phyloP scores from a whole-genome alignment of 192 early-diverging fungal species.

The Lunasporangiospora selenospora region DNA sequence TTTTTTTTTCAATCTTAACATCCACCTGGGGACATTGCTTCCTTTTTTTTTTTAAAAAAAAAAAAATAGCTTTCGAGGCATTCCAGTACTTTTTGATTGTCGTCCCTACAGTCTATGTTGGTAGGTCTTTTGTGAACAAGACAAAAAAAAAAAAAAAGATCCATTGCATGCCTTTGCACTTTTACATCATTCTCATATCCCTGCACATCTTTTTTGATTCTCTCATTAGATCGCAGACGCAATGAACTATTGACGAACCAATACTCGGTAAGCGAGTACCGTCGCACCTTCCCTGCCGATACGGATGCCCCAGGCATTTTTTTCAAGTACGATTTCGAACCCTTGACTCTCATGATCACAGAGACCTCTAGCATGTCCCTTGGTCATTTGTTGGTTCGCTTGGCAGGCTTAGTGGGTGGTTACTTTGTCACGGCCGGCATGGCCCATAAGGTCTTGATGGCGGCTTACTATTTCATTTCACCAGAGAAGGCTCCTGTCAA shows the following conservation, averaged over 20 bases:
- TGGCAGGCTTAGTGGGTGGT: slow-evolving; percentile 90
- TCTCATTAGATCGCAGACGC: slow-evolving; percentile 63
- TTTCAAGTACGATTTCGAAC: slow-evolving; percentile 92
- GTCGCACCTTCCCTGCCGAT: slow-evolving; percentile 44
- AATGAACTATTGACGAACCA: slow-evolving; percentile 84
- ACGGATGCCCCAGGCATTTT: slow-evolving; percentile 69
- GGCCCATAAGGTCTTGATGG: slow-evolving; percentile 52
- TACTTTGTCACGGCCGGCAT: slow-evolving; percentile 75
- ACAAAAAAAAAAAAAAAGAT: not conserved
- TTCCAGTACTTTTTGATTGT: slow-evolving; percentile 92
- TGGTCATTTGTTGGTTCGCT: slow-evolving; percentile 74
- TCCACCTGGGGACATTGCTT: not conserved
- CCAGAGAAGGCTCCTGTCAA: slow-evolving; percentile 26
- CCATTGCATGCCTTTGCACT: not conserved
- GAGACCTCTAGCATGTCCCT: slow-evolving; percentile 67
- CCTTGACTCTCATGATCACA: slow-evolving; percentile 81
- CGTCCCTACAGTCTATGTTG: slow-evolving; percentile 53
- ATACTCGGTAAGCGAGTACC: slow-evolving; percentile 90
- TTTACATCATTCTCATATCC: too few relatives aligned
- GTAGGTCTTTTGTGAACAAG: slow-evolving; percentile 1
- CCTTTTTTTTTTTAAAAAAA: slow-evolving; percentile 23
- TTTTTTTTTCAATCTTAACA: not conserved
- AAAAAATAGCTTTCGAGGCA: slow-evolving; percentile 65
- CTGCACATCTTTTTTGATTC: too few relatives aligned
- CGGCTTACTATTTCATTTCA: slow-evolving; percentile 13